Evolutionary conservation across 2,329 filamentous ascomycete genomes (phyloP).

Genomic region (Akanthomyces lecanii): DNA sequence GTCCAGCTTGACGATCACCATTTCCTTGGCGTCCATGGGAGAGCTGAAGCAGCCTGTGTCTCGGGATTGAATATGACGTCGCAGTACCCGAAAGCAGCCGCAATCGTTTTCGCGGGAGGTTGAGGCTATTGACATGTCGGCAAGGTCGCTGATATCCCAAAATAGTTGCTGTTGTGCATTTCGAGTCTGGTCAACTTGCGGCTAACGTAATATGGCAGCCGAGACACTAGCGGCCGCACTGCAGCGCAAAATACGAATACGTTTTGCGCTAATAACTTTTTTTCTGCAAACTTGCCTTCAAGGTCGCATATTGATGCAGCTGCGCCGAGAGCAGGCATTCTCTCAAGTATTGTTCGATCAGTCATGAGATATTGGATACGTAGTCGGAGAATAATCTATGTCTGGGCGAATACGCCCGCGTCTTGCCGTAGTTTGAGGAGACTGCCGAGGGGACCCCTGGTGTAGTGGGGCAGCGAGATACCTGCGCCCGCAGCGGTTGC

Average conservation of each 20-base stretch:
- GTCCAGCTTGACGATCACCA: neutral
- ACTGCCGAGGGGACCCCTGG: constrained; percentile 2
- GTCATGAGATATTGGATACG: neutral
- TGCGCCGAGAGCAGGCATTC: neutral
- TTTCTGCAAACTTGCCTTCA: neutral
- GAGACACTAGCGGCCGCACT: neutral
- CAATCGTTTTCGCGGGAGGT: neutral
- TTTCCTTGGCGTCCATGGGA: neutral
- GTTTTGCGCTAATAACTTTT: neutral
- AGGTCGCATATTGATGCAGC: neutral
- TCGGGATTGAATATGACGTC: neutral
- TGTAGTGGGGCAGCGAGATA: constrained; percentile 8
- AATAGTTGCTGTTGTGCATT: neutral
- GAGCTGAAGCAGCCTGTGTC: neutral
- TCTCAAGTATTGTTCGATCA: neutral
- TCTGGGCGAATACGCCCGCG: neutral
- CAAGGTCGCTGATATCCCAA: neutral
- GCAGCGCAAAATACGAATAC: constrained; percentile 1
- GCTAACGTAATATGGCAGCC: neutral
- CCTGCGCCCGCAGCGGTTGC: neutral
- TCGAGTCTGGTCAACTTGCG: neutral
- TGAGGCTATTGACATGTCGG: neutral
- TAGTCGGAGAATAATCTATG: neutral
- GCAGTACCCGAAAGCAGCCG: neutral
- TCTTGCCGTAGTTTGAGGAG: neutral